These are phyloP conservation scores for Saccharum spontaneum DNA, from an alignment of 176 grass and related monocot genomes.

Conservation along the genomic window DNA sequence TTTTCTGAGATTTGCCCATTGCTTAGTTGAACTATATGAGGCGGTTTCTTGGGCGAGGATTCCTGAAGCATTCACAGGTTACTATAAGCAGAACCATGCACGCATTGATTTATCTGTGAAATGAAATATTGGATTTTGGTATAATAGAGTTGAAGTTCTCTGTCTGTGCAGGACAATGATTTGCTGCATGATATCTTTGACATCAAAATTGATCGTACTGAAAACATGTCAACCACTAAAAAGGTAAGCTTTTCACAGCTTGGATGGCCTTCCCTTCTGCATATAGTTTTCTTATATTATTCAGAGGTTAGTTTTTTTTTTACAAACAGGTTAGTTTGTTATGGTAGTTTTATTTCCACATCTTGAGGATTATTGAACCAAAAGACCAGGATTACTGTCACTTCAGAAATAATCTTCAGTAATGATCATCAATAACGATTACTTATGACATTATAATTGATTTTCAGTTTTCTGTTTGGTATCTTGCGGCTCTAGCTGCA, in stretches of 20 bases:
- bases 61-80: conserved; percentile 21
- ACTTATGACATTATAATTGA: not conserved
- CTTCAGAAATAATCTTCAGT: not conserved
- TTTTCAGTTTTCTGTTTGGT: not conserved
- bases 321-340: not conserved
- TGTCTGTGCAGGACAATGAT: conserved; percentile 5
- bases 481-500: not conserved
- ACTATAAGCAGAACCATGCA: not conserved
- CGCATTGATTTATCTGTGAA: not conserved
- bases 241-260: not conserved
- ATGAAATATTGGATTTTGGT: not conserved
- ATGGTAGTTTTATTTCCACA: not conserved
- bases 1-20: not conserved
- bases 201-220: conserved; percentile 19
- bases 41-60: conserved; percentile 24
- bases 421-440: not conserved
- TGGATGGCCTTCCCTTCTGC: not conserved
- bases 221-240: conserved; percentile 17
- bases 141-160: not conserved
- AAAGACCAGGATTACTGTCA: not conserved
- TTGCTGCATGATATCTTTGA: conserved; percentile 14
- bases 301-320: not conserved
- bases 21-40: conserved; percentile 21
- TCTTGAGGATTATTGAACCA: not conserved
- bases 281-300: not conserved